Evolutionary conservation across 2,329 filamentous ascomycete genomes (phyloP), one percentile per base, ranked within the genome.

Genomic region (Trichophyton simii): DNA sequence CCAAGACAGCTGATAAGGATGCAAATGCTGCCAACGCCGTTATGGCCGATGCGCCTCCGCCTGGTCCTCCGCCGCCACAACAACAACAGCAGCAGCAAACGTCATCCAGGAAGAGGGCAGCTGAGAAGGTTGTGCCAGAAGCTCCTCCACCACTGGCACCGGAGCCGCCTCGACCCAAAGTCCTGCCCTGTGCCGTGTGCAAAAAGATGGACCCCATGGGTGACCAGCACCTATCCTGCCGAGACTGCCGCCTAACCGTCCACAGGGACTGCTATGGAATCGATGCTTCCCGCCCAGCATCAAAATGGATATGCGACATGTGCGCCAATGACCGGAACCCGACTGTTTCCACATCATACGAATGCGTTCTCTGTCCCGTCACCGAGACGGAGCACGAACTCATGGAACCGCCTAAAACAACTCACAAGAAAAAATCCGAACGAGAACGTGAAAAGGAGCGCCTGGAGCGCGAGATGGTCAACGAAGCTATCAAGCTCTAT

Each of bases 271-370:
- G 94, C 75, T 99, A 97, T 71, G 94, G 94, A n/a, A 81, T 97
- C 36, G 84, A 87, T 54, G 84, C 87, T 58, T 75, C 75, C 61
- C 83, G 88, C 48, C 81, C 80, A 60, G 81, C 84, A 36, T 82
- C 81, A 52, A 95, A 95, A 74, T 99, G 94, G 94, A 83, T 87
- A 46, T 99, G 94, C 73, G 94, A 97, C 74, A 95, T 91, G 83
- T 99, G 94, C 74, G 80, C 85, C 42, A 99, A 99, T 70, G 94
- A 99, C 71, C 90, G 91, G 72, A 92, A 87, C 68, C 91, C 92
- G 3, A 86, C 89, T 66, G 87, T 95, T 52, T 96, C 94, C n/a
- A 92, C 95, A 62, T 85, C 87, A 70, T 97, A 97, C 73, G 88
- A 92, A 76, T 99, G 94, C 73, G 87, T 95, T 58, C 79, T 99